phyloP scores from a whole-genome alignment of 2,329 filamentous ascomycete species.

The Aspergillus bombycis region DNA sequence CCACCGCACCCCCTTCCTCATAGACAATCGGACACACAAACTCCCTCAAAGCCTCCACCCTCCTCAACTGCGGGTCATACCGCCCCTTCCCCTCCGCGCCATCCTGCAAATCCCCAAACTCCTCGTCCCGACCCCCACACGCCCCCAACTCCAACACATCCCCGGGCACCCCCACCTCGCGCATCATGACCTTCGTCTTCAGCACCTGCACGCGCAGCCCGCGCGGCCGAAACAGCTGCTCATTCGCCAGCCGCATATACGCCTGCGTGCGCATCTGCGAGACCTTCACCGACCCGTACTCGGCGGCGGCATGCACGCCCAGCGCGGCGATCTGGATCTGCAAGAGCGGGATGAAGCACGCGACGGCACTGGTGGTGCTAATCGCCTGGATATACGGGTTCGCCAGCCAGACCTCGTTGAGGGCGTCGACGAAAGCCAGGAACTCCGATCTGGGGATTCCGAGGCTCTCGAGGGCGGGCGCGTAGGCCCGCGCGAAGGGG shows the following conservation, averaged over 20 bases:
- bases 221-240: constrained; percentile 34
- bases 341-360: constrained; percentile 34
- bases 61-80: constrained; percentile 14
- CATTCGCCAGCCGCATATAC: constrained; percentile 35
- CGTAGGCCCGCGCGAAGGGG: constrained; percentile 19
- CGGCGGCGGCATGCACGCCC: constrained; percentile 14
- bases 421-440: constrained; percentile 40
- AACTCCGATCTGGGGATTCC: constrained; percentile 22
- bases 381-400: constrained; percentile 38
- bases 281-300: constrained; percentile 16
- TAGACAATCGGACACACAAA: constrained; percentile 11
- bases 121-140: constrained; percentile 5
- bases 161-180: constrained; percentile 9
- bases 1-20: not conserved
- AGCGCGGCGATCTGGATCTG: constrained; percentile 26
- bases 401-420: constrained; percentile 60
- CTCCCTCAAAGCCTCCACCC: constrained; percentile 12
- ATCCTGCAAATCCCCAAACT: constrained; percentile 2
- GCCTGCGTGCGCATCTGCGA: constrained; percentile 31
- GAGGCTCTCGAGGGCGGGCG: constrained; percentile 2
- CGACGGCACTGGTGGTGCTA: constrained; percentile 24
- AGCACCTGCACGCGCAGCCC: constrained; percentile 34
- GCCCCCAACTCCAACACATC: constrained; percentile 10
- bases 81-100: constrained; percentile 1
- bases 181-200: constrained; percentile 27